phyloP scores from a whole-genome alignment of 257 asterid genomes.

The Haberlea rhodopensis region DNA sequence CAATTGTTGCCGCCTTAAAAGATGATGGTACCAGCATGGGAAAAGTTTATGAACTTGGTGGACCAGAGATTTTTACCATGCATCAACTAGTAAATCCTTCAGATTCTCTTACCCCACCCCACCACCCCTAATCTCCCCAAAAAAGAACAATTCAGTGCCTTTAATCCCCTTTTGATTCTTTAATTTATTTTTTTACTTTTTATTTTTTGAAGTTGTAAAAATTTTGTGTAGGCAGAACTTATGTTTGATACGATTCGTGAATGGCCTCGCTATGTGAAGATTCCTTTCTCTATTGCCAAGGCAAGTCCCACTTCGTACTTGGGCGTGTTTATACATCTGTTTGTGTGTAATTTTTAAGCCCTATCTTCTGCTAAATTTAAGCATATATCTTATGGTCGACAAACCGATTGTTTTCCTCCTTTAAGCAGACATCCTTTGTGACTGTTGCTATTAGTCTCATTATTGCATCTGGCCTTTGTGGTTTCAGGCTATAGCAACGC shows the following conservation, averaged over 20 bases:
- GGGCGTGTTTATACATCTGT: slow-evolving; percentile 14
- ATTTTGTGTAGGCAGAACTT: slow-evolving; percentile 70
- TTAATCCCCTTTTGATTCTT: neutral
- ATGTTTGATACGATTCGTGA: slow-evolving; percentile 81
- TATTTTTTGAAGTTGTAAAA: neutral
- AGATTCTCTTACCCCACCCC: too few species aligned
- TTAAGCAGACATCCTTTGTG: neutral
- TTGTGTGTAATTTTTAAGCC: neutral
- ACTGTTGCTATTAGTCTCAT: slow-evolving; percentile 10
- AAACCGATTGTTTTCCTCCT: neutral
- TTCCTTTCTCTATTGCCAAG: slow-evolving; percentile 93
- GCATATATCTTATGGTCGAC: neutral
- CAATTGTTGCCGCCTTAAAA: slow-evolving; percentile 78
- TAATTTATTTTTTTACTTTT: slow-evolving; percentile 5
- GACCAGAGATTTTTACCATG: slow-evolving; percentile 75
- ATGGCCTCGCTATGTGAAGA: slow-evolving; percentile 81
- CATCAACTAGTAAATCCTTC: slow-evolving; percentile 47
- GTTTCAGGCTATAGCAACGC: slow-evolving; percentile 78
- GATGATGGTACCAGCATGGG: slow-evolving; percentile 96
- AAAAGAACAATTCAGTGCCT: neutral
- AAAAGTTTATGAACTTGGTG: slow-evolving; percentile 90
- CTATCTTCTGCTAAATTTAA: neutral
- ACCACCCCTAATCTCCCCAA: neutral
- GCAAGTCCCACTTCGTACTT: slow-evolving; percentile 40
- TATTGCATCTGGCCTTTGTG: slow-evolving; percentile 22